Percentiles rank a stretch among this genome's conserved stretches.
Evolutionary conservation across 768 basidiomycete species (phyloP).

Genomic region (Amanita subjunquillea): DNA sequence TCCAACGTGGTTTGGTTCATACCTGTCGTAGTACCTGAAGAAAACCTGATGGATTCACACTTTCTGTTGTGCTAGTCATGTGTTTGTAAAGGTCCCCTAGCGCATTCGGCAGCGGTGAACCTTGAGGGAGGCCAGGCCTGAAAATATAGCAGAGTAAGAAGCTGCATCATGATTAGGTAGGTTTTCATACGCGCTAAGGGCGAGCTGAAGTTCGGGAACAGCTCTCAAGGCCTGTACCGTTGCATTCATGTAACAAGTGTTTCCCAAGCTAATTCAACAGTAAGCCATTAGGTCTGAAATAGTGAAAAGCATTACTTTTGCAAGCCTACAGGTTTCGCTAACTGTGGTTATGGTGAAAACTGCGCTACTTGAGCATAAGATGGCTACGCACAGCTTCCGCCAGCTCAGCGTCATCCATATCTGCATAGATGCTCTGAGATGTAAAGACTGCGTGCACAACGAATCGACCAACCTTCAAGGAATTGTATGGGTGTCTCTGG

Average conservation of each 20-base stretch:
- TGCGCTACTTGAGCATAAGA: neutral
- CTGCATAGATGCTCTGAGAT: slow-evolving; percentile 22
- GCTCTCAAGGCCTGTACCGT: slow-evolving; percentile 90
- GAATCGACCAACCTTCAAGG: slow-evolving; percentile 55
- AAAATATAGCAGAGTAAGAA: neutral
- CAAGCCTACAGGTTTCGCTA: slow-evolving; percentile 74
- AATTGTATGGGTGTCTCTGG: slow-evolving; percentile 75
- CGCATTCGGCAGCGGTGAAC: slow-evolving; percentile 32
- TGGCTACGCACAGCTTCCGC: slow-evolving; percentile 59
- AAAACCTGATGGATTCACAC: slow-evolving; percentile 61
- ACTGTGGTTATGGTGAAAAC: slow-evolving; percentile 26
- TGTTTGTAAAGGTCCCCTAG: slow-evolving; percentile 61
- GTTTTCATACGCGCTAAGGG: slow-evolving; percentile 46
- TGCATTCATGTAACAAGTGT: slow-evolving; percentile 98
- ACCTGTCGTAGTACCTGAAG: slow-evolving; percentile 58
- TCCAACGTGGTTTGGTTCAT: neutral
- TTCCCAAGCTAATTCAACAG: slow-evolving; percentile 49
- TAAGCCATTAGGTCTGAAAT: neutral
- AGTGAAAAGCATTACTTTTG: slow-evolving; percentile 38
- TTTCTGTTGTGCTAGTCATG: slow-evolving; percentile 72
- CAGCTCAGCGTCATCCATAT: slow-evolving; percentile 77
- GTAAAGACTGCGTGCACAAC: neutral
- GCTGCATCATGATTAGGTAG: neutral
- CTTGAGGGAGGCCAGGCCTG: slow-evolving; percentile 28
- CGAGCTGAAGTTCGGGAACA: slow-evolving; percentile 79